A percentile compares a stretch with the other conserved stretches of the same genome.
phyloP scores from a whole-genome alignment of 78 protist species.

The Protostelium mycophagum region DNA sequence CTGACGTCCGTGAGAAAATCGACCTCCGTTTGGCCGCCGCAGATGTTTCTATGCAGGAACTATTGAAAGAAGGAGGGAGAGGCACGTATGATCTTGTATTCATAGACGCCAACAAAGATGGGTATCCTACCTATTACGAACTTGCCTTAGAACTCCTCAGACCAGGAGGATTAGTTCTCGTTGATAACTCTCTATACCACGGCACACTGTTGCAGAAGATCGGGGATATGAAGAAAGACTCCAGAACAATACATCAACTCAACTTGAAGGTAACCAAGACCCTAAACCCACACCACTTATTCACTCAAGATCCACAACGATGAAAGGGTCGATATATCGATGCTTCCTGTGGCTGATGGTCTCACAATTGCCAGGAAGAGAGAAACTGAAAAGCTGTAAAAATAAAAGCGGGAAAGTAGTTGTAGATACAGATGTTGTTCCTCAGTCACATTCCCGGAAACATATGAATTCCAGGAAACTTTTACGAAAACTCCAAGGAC shows the following conservation, averaged over 20 bases:
- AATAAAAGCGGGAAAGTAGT: no score
- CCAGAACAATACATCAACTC: conserved; percentile 30
- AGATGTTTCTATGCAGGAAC: conserved; percentile 26
- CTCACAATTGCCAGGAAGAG: conserved; percentile 38
- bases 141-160: conserved; percentile 40
- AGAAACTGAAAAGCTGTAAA: no score
- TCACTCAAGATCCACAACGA: conserved; percentile 23
- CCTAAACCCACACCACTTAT: no score
- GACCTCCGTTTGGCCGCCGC: conserved; percentile 64
- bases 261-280: conserved; percentile 24
- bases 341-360: conserved; percentile 69
- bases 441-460: no score
- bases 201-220: conserved; percentile 25
- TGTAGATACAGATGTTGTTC: no score
- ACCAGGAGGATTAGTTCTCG: conserved; percentile 62
- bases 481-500: no score
- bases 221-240: not conserved
- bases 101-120: conserved; percentile 76
- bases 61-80: conserved; percentile 27
- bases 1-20: conserved; percentile 64
- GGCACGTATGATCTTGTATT: conserved; percentile 70
- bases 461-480: no score
- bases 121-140: conserved; percentile 65
- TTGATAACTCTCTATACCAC: conserved; percentile 50
- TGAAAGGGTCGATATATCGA: conserved; percentile 20